Evolutionary conservation across 306 rosid species (phyloP), one percentile per base, ranked within the genome.

Genomic region (Phaseolus lunatus): DNA sequence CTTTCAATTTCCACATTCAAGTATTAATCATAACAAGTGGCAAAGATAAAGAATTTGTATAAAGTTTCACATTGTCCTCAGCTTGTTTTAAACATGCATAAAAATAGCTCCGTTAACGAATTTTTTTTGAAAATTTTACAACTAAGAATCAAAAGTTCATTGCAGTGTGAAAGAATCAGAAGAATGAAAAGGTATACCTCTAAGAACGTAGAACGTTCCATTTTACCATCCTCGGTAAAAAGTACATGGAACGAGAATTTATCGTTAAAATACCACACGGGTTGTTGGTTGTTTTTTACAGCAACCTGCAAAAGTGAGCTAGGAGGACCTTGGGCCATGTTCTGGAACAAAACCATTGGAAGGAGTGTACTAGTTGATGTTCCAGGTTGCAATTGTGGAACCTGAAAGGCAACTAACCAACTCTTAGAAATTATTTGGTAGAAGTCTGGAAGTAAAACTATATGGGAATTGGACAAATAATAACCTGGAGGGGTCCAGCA

Each of bases 321-420:
- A 54, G 98, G 96, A 79, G 98, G 96, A 83, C 98, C 98, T 88
- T 95, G 99, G 79, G 98, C 92, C 91, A 89, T 47, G 81, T 90
- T 92, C 79, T 95, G 99, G 89, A 89, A 95, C 65, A 86, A 61
- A 57, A 95, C 97, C 98, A 95, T 95, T 16, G 99, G 99, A 77
- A 92, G 87, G 54, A 92, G 96, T 79, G 90, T 85, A 71, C 84
- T 62, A 15, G 89, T 80, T 20, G 90, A 85, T 67, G 94, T 71
- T 64, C 98, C 98, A 52, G 98, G 97, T 83, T 86, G 97, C 86
- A 95, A 35, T 43, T 80, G 90, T 67, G 91, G 97, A 87, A 92
- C 90, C 98, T 95, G 86, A 56, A 23, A 81, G 72, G 71, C 14
- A 72, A 83, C 22, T 67, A 79, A 59, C 64, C 20, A 76, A 47